Conservation (phyloP, 306 rosid genomes). For the Sophora flavescens region DNA sequence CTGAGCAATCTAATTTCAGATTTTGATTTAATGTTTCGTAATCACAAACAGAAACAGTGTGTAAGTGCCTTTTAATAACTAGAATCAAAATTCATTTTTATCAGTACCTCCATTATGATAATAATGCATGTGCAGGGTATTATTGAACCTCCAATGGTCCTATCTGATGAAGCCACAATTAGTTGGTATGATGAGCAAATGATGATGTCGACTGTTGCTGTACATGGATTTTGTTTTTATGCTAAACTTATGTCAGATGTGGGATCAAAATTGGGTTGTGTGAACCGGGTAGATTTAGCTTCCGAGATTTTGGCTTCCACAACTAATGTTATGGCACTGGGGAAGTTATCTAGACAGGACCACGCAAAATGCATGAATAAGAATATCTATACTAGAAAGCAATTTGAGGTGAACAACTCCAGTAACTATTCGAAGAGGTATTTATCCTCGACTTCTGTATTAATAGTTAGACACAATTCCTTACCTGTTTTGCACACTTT, state of each 20-base stretch:
- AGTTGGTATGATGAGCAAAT: constrained; percentile 66
- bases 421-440: constrained; percentile 59
- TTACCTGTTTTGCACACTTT: background rate
- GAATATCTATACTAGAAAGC: constrained; percentile 39
- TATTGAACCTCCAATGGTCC: constrained; percentile 58
- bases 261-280: constrained; percentile 60
- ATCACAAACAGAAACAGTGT: constrained; percentile 54
- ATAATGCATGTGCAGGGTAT: constrained; percentile 65
- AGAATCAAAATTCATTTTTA: constrained; percentile 11
- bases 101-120: constrained; percentile 34
- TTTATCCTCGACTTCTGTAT: constrained; percentile 26
- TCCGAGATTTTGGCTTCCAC: constrained; percentile 73
- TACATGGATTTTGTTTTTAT: constrained; percentile 82
- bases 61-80: constrained; percentile 55
- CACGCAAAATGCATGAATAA: constrained; percentile 28
- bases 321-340: constrained; percentile 60
- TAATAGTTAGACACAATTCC: constrained; percentile 11
- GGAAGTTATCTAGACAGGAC: constrained; percentile 63
- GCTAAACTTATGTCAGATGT: constrained; percentile 61
- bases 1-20: constrained; percentile 80
- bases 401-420: constrained; percentile 46
- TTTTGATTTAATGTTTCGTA: constrained; percentile 65
- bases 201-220: constrained; percentile 74
- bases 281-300: constrained; percentile 55
- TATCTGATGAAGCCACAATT: constrained; percentile 61